Percentiles rank a stretch among this genome's conserved stretches.
phyloP scores from a whole-genome alignment of 2,329 filamentous ascomycete genomes.

The Orbilia blumenaviensis region DNA sequence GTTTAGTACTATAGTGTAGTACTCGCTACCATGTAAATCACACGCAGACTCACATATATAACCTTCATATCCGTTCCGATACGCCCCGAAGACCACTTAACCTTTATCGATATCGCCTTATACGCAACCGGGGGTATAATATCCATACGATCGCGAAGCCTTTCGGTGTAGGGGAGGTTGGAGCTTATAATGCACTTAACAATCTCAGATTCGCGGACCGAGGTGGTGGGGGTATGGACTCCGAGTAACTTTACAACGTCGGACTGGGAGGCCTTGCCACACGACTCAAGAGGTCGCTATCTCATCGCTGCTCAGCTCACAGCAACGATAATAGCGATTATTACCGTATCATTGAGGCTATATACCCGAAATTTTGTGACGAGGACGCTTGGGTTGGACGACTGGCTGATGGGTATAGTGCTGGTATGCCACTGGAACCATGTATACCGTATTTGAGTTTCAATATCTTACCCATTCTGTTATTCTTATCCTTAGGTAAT shows the following conservation, averaged over 20 bases:
- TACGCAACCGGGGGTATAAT: no score
- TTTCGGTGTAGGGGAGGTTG: neutral
- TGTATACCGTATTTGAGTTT: neutral
- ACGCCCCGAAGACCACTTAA: neutral
- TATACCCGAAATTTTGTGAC: slow-evolving; percentile 55
- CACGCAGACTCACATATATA: neutral
- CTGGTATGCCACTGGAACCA: slow-evolving; percentile 53
- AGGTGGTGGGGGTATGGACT: slow-evolving; percentile 19
- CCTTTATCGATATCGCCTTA: no score
- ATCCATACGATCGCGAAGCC: no score
- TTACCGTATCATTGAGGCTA: slow-evolving; percentile 49
- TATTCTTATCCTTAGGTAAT: neutral
- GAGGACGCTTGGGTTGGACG: slow-evolving; percentile 56
- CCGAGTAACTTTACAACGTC: slow-evolving; percentile 8
- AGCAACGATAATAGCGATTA: slow-evolving; percentile 28
- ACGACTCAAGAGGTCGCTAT: slow-evolving; percentile 18
- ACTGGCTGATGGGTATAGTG: slow-evolving; percentile 56
- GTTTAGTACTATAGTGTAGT: no score
- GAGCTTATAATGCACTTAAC: neutral
- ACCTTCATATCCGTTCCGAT: neutral
- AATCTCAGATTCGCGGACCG: neutral
- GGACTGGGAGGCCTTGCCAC: slow-evolving; percentile 26
- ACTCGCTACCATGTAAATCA: neutral
- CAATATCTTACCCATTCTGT: neutral
- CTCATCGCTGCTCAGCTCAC: slow-evolving; percentile 18